Evolutionary conservation across 306 rosid genomes (phyloP).

Genomic region (Cucurbita moschata): DNA sequence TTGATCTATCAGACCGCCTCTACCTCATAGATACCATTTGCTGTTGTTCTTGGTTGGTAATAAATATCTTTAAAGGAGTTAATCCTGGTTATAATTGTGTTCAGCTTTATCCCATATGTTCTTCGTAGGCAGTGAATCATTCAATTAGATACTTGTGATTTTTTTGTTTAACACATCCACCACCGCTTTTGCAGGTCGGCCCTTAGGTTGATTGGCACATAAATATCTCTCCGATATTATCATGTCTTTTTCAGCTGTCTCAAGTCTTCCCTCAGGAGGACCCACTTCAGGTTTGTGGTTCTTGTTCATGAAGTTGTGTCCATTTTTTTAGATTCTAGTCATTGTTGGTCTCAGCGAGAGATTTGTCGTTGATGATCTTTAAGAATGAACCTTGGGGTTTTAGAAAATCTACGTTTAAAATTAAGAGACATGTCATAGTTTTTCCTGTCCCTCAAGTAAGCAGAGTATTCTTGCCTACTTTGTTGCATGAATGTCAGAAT

Average conservation of each 20-base stretch:
- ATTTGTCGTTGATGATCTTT: not conserved
- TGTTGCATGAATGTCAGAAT: not conserved
- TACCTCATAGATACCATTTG: not conserved
- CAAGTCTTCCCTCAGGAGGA: slow-evolving; percentile 31
- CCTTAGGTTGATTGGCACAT: slow-evolving; percentile 3
- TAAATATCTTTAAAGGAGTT: not conserved
- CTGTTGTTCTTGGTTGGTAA: not conserved
- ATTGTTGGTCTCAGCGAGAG: not conserved
- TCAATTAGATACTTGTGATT: slow-evolving; percentile 13
- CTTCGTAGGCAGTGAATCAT: slow-evolving; percentile 7
- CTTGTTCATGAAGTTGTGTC: not conserved
- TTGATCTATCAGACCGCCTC: not conserved
- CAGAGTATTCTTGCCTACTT: not conserved
- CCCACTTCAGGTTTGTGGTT: slow-evolving; percentile 40
- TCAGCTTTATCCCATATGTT: slow-evolving; percentile 13
- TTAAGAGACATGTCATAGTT: not conserved
- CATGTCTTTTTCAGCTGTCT: slow-evolving; percentile 42
- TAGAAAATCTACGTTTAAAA: not conserved
- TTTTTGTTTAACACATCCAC: slow-evolving; percentile 5
- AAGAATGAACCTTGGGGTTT: not conserved
- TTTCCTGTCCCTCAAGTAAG: not conserved
- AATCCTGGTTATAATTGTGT: slow-evolving; percentile 1
- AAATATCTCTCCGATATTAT: slow-evolving; percentile 10
- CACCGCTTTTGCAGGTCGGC: slow-evolving; percentile 6
- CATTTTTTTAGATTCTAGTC: not conserved